phyloP scores from a whole-genome alignment of 2,329 filamentous ascomycete species.

The Penicillium sp. region DNA sequence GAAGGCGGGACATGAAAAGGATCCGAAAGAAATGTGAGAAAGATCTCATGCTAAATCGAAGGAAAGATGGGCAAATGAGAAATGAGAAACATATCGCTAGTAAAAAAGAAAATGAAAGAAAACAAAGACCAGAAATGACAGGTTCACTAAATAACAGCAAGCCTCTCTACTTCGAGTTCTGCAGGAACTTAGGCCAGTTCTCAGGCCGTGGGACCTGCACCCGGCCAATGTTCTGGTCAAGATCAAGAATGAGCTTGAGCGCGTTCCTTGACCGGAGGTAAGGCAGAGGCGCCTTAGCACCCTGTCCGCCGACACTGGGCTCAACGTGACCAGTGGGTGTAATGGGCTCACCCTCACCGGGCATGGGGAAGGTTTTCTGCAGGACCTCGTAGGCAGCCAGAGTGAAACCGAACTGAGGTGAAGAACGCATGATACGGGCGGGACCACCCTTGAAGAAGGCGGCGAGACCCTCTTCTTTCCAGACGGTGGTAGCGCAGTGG shows the following conservation, averaged over 20 bases:
- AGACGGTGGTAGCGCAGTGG: slow-evolving; percentile 80
- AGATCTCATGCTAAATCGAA: slow-evolving; percentile 24
- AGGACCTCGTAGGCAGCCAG: slow-evolving; percentile 92
- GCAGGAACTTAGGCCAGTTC: slow-evolving; percentile 40
- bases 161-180: slow-evolving; percentile 29
- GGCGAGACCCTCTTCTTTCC: slow-evolving; percentile 85
- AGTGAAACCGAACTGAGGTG: slow-evolving; percentile 96
- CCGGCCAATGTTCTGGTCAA: slow-evolving; percentile 89
- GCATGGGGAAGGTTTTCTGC: slow-evolving; percentile 75
- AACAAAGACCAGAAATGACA: slow-evolving; percentile 23
- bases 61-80: slow-evolving; percentile 13
- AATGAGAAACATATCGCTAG: slow-evolving; percentile 13
- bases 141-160: slow-evolving; percentile 9
- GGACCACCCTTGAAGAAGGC: slow-evolving; percentile 99
- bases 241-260: slow-evolving; percentile 89
- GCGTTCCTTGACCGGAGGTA: slow-evolving; percentile 80
- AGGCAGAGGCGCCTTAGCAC: slow-evolving; percentile 62
- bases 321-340: slow-evolving; percentile 61
- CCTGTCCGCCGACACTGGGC: slow-evolving; percentile 61
- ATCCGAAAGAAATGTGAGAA: slow-evolving; percentile 10
- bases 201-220: slow-evolving; percentile 55
- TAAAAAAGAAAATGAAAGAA: not conserved
- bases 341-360: slow-evolving; percentile 58
- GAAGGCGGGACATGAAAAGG: slow-evolving; percentile 4
- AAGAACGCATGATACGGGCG: slow-evolving; percentile 89